phyloP scores from a whole-genome alignment of 2,329 filamentous ascomycete species.

The Nemania serpens region DNA sequence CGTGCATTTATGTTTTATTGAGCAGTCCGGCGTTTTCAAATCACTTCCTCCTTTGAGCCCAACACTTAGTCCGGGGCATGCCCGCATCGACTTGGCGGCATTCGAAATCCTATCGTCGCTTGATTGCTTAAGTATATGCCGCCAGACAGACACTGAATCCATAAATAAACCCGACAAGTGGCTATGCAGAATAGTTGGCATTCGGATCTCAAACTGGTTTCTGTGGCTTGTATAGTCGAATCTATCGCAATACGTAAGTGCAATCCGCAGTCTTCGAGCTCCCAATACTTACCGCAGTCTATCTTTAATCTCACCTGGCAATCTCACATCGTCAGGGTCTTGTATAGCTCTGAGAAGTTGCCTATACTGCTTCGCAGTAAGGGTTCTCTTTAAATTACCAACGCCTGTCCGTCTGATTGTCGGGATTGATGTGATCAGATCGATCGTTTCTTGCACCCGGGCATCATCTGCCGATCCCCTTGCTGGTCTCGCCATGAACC shows the following conservation, averaged over 20 bases:
- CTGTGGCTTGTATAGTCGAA: neutral
- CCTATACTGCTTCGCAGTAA: neutral
- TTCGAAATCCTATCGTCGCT: neutral
- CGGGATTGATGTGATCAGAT: neutral
- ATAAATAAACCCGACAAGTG: neutral
- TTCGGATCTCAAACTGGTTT: neutral
- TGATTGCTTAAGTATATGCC: neutral
- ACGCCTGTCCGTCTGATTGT: neutral
- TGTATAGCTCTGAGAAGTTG: neutral
- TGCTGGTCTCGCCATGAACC: neutral
- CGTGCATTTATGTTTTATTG: neutral
- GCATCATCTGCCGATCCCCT: neutral
- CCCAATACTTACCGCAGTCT: neutral
- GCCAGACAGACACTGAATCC: neutral
- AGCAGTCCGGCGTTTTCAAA: neutral
- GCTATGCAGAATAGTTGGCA: neutral
- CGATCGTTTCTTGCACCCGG: neutral
- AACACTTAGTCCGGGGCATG: neutral
- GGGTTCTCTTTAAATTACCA: neutral
- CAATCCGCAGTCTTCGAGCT: neutral
- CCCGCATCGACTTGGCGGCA: neutral
- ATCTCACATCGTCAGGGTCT: neutral
- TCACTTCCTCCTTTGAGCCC: neutral
- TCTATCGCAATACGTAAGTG: neutral
- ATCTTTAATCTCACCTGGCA: neutral